Base-by-base conservation (phyloP, 2,329 filamentous ascomycete species). In the Ascosphaera acerosa region DNA sequence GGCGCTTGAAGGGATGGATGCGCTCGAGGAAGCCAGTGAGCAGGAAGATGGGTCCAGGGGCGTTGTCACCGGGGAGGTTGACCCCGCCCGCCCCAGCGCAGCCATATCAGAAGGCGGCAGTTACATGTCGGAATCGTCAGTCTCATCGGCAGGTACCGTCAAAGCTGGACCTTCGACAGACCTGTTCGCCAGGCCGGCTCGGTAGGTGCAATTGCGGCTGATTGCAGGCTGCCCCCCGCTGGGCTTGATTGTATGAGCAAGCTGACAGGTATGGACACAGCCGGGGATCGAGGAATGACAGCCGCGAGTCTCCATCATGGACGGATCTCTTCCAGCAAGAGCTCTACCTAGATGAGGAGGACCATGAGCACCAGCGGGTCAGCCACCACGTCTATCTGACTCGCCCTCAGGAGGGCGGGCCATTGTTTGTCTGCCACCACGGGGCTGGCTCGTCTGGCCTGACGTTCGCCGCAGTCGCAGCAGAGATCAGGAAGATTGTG, bases 351-450 rank as follows among this genome's bases (percentile, higher is more conserved):
- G n/a, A n/a, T n/a, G 44, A 50, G 14, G 41, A 47, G 27, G 42
- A 50, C 16, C 46, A 49, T 19, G 40, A 45, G 22, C 45, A 42
- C 14, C 37, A 51, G 22, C 49, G 54, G 15, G 64, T 78, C 26
- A 66, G 60, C 32, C 75, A 82, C 46, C 87, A 97, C 56, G 76
- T 68, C 34, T 94, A 94, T 50, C 60, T 94, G 27, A 91, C 70
- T 14, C 80, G 81, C 1, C 82, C 84, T 1, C 45, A 48, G 2
- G 70, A 63, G 22, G 63, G 64, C 37, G 77, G 75, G 0, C 81
- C 84, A 0, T 59, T 97, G 4, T 82, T 97, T 50, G 74, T 94
- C 36, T 78, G 76, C 53, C 87, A 97, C 47, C 87, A 97, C 53
- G 87, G 87, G 23, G 87, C 78, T 25, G 87, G 87, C 10, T 90